Conservation (phyloP, 495 filamentous ascomycete genomes). For the Viridothelium virens region DNA sequence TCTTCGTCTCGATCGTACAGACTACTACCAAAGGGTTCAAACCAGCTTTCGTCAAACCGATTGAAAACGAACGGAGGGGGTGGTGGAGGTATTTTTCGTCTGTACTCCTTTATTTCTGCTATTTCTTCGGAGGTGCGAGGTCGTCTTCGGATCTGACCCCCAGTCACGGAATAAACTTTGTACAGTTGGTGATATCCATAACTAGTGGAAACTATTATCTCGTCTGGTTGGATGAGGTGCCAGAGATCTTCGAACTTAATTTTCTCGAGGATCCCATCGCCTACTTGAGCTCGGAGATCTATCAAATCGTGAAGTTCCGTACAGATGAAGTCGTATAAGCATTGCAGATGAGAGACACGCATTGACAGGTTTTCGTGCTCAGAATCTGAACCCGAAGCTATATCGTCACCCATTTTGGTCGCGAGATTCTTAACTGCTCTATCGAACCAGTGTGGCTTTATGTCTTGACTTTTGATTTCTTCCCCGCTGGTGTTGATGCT, state of each 20-base stretch:
- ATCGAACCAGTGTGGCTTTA: too few species aligned
- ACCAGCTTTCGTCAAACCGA: too few species aligned
- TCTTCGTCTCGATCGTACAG: too few species aligned
- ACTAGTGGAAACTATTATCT: background rate
- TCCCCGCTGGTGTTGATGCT: background rate
- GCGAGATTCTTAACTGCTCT: background rate
- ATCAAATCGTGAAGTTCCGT: background rate
- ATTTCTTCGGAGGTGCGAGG: background rate
- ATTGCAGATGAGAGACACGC: slow-evolving; percentile 6
- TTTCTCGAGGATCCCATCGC: background rate
- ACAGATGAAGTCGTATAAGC: background rate
- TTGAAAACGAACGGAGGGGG: too few species aligned
- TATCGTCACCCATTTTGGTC: too few species aligned
- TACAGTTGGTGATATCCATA: background rate
- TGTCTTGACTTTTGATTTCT: background rate
- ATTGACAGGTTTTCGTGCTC: background rate
- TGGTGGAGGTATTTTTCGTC: too few species aligned
- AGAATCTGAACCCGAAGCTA: background rate
- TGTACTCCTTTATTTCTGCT: too few species aligned
- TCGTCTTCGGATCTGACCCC: background rate
- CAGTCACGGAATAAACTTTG: background rate
- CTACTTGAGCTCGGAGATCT: background rate
- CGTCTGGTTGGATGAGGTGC: background rate
- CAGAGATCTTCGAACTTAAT: background rate
- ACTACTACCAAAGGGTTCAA: too few species aligned